Base-by-base conservation (phyloP, 371 early-diverging fungal species). In the Mortierella sp. region DNA sequence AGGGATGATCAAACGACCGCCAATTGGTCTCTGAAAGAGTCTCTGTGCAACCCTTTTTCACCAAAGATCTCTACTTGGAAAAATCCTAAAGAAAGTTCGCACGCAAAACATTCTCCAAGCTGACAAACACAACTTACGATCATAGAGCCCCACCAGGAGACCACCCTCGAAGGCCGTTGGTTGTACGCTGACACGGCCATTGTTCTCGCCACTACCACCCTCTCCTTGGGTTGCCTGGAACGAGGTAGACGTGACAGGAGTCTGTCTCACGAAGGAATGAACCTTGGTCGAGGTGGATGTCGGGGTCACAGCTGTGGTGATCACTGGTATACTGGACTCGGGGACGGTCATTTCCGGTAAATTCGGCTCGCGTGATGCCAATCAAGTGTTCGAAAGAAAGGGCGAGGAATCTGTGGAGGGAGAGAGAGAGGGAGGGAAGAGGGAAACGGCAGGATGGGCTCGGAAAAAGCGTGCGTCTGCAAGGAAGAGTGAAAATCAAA, bases 71-170 rank as follows among this genome's bases (percentile, higher is more conserved):
- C 7, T 10, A 34, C 34, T 4, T 7, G 34, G 34, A 34, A 34
- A 10, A 10, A 34, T 7, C 34, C 34, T 34, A 7, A 34, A 34
- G 34, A 34, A 34, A 34, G 10, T 34, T 34, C 34, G 34, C 34
- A 34, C 34, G 34, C 34, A 52, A 53, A 53, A 53, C 3, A 58
- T 21, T 19, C 30, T 57, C 45, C 21, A 43, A 57, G 28, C 23
- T 41, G 16, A 48, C 47, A 43, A 45, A n/a, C 1, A 21, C 9
- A 34, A 72, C 74, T 64, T 73, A 73, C 76, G 69, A 62, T 74
- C 76, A 51, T 74, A 74, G 7, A 74, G 50, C 52, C 76, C 76
- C 6, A 74, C 76, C 24, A 74, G 24, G 21, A 74, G 69, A 8
- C 76, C 76, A 19, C 76, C 76, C 43, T 68, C 69, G 46, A 64